Evolutionary conservation across 306 rosid genomes (phyloP), one percentile per base, ranked within the genome.

Genomic region (Cicer judaicum): DNA sequence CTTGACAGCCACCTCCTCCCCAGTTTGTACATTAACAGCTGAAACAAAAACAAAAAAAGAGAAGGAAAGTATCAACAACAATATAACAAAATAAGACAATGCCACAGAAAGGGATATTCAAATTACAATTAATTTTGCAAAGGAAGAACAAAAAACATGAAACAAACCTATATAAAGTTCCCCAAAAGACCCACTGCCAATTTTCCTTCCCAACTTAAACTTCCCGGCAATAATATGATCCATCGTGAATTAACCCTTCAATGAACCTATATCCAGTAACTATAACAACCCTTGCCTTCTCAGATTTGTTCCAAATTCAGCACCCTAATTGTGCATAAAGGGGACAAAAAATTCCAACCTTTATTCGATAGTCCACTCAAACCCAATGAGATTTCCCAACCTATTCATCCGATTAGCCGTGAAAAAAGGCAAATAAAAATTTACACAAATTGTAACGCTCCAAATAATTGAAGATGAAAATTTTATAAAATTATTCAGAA

Each of bases 141-240:
- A 24, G 8, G 6, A 62, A 15, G 10, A 36, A 52, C 10, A 66
- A 57, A 11, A 66, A 66, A 62, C 69, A 81, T 64, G 70, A 63
- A 63, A 11, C 78, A 47, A 60, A 90, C 99, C 99, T 82, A 95
- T 76, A 87, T 92, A 95, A 53, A 95, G 99, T 86, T 95, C 99
- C 74, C 99, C 99, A 79, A 95, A 95, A 74, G 99, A 95, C 59
- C 99, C 99, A 82, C 99, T 92, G 21, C 99, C 99, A 80, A 95
- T 95, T 85, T 95, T 95, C 95, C 97, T 91, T 55, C 99, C 99
- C 46, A 95, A 85, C 81, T 92, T 95, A 79, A 95, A 95, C 86
- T 92, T 92, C 34, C 95, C 97, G 79, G 73, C 98, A 87, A 95
- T 81, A 74, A 89, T 93, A 77, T 88, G 98, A 74, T 95, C 99